Base-by-base conservation (phyloP, 176 grass and related monocot species). In the Cenchrus purpureus region DNA sequence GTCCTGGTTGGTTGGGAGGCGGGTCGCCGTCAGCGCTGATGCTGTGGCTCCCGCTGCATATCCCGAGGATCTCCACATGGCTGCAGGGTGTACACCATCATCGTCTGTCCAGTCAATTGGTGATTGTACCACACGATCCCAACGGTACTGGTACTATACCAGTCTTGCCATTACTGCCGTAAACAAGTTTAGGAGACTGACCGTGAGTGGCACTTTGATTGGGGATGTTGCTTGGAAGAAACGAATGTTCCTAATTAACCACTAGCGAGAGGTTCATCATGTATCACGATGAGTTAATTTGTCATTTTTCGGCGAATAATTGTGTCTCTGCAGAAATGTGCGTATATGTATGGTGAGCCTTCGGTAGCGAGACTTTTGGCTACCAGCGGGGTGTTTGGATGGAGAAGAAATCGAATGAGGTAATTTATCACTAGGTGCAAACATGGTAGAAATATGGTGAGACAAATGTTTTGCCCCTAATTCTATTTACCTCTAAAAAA, bases 11-110 rank as follows among this genome's bases (percentile, higher is more conserved):
- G 60, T 37, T 79, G 28, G 83, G 62, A 32, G 7, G 77, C 15
- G 20, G 63, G 55, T 65, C 65, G 15, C 5, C 13, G 32, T 80
- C 78, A 12, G 62, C n/a, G 32, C 31, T 4, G 65, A 43, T 54
- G 20, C 49, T 14, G 63, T 45, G 31, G 56, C 16, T 55, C 53
- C 53, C 53, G 56, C 56, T n/a, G 56, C 17, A 16, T 16, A 12
- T 55, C 53, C 69, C 28, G 12, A 53, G 29, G 59, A 55, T 76
- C 19, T 84, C 32, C 71, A 62, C 53, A 22, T 85, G 74, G 74
- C 32, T 12, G 74, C 74, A 70, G 52, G 31, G 15, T 20, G 83
- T 43, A 45, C 20, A 20, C 65, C 65, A 43, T 68, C 65, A 44
- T 22, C 57, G 19, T 59, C 57, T 59, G 57, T 59, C 9, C 20